A percentile compares a stretch with the other conserved stretches of the same genome.
Evolutionary conservation across 768 basidiomycete species (phyloP).

Genomic region (Leccinum broughii): DNA sequence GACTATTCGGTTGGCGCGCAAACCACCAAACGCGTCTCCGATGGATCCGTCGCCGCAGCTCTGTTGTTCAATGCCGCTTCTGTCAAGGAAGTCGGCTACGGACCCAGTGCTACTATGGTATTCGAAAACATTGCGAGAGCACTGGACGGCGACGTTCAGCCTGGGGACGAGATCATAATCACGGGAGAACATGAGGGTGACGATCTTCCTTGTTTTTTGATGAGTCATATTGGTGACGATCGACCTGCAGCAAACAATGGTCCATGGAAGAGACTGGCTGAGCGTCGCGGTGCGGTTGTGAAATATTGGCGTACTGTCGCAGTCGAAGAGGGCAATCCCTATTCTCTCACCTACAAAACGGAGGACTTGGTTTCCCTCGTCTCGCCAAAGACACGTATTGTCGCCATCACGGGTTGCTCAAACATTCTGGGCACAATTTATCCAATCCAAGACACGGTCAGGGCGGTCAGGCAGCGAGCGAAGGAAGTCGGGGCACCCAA

Average conservation of each 20-base stretch:
- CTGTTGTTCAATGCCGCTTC: slow-evolving; percentile 66
- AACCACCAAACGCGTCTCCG: slow-evolving; percentile 51
- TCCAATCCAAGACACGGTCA: slow-evolving; percentile 58
- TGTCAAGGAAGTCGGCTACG: slow-evolving; percentile 64
- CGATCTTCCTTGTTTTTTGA: not conserved
- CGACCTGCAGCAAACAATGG: slow-evolving; percentile 61
- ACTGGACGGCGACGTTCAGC: too few relatives aligned
- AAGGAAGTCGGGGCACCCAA: slow-evolving; percentile 53
- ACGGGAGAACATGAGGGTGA: too few relatives aligned
- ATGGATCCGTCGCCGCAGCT: slow-evolving; percentile 52
- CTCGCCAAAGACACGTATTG: slow-evolving; percentile 62
- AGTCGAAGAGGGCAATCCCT: slow-evolving; percentile 58
- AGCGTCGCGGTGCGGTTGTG: slow-evolving; percentile 50
- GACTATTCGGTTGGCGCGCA: slow-evolving; percentile 59
- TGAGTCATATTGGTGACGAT: not conserved
- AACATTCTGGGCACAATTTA: slow-evolving; percentile 71
- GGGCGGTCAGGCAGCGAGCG: slow-evolving; percentile 52
- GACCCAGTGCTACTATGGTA: slow-evolving; percentile 65
- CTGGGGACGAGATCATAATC: too few relatives aligned
- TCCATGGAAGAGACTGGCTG: slow-evolving; percentile 75
- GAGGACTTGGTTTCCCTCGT: slow-evolving; percentile 63
- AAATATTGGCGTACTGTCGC: slow-evolving; percentile 60
- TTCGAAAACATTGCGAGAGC: too few relatives aligned
- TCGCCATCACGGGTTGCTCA: slow-evolving; percentile 74
- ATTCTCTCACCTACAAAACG: slow-evolving; percentile 55